Base-by-base conservation (phyloP, 306 rosid genomes). In the Prunus mongolica region DNA sequence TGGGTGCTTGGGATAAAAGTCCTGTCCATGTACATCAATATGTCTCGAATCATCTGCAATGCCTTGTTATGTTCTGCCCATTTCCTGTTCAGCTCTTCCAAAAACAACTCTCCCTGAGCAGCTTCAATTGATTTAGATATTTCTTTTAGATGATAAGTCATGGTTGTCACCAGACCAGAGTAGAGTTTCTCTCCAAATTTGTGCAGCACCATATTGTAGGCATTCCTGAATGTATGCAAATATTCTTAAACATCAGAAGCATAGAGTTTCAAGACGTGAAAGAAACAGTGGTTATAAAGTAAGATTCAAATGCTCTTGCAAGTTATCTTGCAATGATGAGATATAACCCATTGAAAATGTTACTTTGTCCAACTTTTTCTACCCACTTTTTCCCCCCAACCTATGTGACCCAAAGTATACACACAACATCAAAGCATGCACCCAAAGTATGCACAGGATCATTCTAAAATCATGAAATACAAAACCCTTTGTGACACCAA, bases 161-260 rank as follows among this genome's bases (percentile, higher is more conserved):
- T 88, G 65, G 98, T 93, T 16, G 77, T 74, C 66, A 91, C 91
- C 71, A 93, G 84, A 76, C 94, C 98, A n/a, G 89, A 80, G 82
- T 94, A 91, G 14, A 91, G 89, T 86, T 87, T 94, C 80, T 94
- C 98, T 57, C 98, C 98, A 82, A 90, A 94, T 79, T 94, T 94
- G 90, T 94, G 97, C 84, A 94, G 91, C 81, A 94, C 97, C 98
- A 94, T 94, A 67, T 91, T 91, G 86, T 94, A 92, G 12, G 98
- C 97, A 69, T 90, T 94, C 84, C 98, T 94, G 79, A 77, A 89
- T 85, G 13, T 18, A 73, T 19, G 8, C 69, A 77, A 88, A 88
- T 32, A 69, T 12, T 25, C 13, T 60, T 27, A 76, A 77, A 55
- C 52, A 61, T 47, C 76, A 24, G 19, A 34, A 55, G 9, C 9